These are phyloP conservation scores for Carnegiea gigantea DNA, from an alignment of 179 eudicot species.

Conservation along the genomic window DNA sequence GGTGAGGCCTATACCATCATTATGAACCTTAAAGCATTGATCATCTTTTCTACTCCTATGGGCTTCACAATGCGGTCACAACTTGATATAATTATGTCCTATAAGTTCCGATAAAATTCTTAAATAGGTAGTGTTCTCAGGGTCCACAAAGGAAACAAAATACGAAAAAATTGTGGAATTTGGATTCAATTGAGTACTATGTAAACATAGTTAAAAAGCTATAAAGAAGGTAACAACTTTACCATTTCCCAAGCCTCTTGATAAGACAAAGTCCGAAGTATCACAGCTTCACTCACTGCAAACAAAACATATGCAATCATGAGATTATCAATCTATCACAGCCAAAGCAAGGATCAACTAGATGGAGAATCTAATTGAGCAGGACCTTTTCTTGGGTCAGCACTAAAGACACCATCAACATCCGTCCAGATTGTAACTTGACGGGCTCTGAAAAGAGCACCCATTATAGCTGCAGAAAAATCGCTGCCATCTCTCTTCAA, in stretches of 20 bases:
- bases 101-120: neutral
- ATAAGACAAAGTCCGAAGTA: conserved; percentile 79
- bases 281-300: conserved; percentile 97
- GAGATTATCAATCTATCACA: neutral
- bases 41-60: too few species aligned
- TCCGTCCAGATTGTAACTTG: conserved; percentile 99
- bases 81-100: neutral
- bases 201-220: neutral
- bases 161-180: neutral
- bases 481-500: conserved; percentile 99
- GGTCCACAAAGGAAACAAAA: neutral
- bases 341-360: neutral
- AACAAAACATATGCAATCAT: conserved; percentile 8
- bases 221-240: neutral
- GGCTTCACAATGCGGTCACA: neutral
- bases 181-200: neutral
- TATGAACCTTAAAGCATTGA: neutral
- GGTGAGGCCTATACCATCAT: neutral
- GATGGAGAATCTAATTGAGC: conserved; percentile 5
- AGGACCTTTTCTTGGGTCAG: conserved; percentile 98
- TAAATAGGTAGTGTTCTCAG: neutral
- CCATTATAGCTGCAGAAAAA: conserved; percentile 99
- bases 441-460: conserved; percentile 82
- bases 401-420: conserved; percentile 97
- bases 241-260: conserved; percentile 99